Conservation (phyloP, 73 alveolate genomes). For the Paramecium octaurelia region DNA sequence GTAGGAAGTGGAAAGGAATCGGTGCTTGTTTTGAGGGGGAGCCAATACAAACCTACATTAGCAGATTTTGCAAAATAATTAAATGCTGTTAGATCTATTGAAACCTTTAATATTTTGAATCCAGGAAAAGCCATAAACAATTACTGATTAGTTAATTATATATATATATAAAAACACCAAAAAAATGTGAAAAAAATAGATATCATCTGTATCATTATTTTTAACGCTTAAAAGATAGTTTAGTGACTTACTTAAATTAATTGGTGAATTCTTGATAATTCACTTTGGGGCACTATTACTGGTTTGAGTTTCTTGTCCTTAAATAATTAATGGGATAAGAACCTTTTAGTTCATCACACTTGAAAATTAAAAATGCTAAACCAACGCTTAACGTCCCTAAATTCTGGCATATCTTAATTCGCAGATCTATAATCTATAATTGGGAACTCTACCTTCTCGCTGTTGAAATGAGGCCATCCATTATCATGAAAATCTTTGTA, state of each 20-base stretch:
- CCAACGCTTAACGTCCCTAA: conserved; percentile 71
- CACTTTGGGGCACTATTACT: conserved; percentile 55
- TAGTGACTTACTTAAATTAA: background rate
- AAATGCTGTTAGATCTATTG: conserved; percentile 41
- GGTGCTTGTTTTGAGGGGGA: background rate
- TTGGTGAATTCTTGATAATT: conserved; percentile 14
- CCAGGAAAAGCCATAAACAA: background rate
- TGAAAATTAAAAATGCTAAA: conserved; percentile 55
- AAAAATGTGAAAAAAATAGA: background rate
- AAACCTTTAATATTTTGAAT: conserved; percentile 7
- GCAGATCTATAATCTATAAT: conserved; percentile 61
- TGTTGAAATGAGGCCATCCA: conserved; percentile 84
- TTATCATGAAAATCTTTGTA: conserved; percentile 87
- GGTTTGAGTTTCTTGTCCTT: conserved; percentile 59
- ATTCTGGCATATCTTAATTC: conserved; percentile 81
- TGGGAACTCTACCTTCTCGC: conserved; percentile 57
- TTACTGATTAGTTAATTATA: conserved; percentile 8
- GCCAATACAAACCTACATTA: background rate
- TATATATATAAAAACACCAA: background rate
- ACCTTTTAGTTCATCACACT: conserved; percentile 66
- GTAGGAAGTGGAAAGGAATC: background rate
- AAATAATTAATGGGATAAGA: background rate
- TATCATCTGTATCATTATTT: conserved; percentile 8
- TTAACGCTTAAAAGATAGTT: background rate
- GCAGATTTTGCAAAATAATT: conserved; percentile 10